A percentile compares a stretch with the other conserved stretches of the same genome.
These are phyloP conservation scores for Jaenimonas drosophilae DNA, from an alignment of 208 protist species.

Conservation along the genomic window DNA sequence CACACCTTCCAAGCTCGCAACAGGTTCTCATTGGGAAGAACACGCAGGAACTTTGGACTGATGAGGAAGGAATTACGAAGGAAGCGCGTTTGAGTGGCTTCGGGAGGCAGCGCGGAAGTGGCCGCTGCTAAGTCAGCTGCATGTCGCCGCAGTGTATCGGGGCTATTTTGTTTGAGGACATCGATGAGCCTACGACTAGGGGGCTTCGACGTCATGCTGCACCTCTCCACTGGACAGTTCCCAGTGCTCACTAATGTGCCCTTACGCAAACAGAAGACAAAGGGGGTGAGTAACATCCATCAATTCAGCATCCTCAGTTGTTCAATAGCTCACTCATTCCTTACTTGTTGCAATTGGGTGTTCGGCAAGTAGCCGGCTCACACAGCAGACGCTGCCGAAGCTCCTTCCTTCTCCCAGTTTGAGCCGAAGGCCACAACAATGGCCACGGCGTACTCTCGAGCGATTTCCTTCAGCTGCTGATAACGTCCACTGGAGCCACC, in stretches of 20 bases:
- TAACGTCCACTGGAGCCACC: conserved; percentile 49
- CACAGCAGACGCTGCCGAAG: too few species aligned
- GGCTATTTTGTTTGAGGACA: conserved; percentile 63
- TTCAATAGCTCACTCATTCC: too few species aligned
- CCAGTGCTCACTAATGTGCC: too few species aligned
- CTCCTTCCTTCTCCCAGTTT: too few species aligned
- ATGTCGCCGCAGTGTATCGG: conserved; percentile 39
- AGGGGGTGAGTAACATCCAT: too few species aligned
- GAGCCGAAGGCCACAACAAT: conserved; percentile 2
- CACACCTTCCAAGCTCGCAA: conserved; percentile 46
- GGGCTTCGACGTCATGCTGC: too few species aligned
- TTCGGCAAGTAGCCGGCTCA: too few species aligned
- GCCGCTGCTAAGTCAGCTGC: conserved; percentile 38
- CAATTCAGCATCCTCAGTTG: too few species aligned
- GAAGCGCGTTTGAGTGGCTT: conserved; percentile 63
- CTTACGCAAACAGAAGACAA: too few species aligned
- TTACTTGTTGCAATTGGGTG: too few species aligned
- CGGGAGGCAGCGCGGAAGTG: conserved; percentile 26
- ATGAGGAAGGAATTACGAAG: conserved; percentile 74
- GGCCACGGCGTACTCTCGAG: conserved; percentile 57
- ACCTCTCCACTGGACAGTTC: too few species aligned
- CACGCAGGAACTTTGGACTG: conserved; percentile 54
- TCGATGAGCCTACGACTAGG: conserved; percentile 50
- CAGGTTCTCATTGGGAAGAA: conserved; percentile 19
- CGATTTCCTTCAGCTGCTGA: conserved; percentile 40